Conservation (phyloP, 2,329 filamentous ascomycete genomes). For the Geosmithia putterillii region DNA sequence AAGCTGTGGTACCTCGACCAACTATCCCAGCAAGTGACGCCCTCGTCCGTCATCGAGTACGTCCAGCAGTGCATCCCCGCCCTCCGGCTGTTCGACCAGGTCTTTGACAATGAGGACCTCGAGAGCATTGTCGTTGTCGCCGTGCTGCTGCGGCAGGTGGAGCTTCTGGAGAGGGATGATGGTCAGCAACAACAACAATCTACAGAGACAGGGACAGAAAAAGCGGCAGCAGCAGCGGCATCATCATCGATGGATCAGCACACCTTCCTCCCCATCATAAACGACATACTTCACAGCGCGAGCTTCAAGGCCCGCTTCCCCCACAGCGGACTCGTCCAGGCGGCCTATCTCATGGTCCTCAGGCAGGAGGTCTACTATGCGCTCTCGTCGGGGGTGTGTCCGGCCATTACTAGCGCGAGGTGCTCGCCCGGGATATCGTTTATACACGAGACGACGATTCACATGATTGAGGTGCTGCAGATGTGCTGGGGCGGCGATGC, state of each 20-base stretch:
- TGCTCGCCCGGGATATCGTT: not conserved
- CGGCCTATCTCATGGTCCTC: constrained; percentile 27
- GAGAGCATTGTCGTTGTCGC: constrained; percentile 25
- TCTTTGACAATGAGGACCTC: constrained; percentile 22
- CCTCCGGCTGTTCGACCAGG: constrained; percentile 20
- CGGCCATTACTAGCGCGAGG: not conserved
- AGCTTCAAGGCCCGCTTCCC: constrained; percentile 20
- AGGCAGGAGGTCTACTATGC: constrained; percentile 24
- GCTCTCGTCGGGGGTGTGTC: not conserved
- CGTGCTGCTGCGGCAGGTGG: constrained; percentile 24
- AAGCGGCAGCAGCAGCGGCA: too few relatives aligned
- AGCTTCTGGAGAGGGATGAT: constrained; percentile 24
- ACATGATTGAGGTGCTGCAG: not conserved
- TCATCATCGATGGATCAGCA: constrained; percentile 9
- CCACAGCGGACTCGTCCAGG: constrained; percentile 21
- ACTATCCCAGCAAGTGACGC: constrained; percentile 5
- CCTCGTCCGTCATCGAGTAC: constrained; percentile 23
- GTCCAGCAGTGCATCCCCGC: constrained; percentile 25
- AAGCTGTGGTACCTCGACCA: constrained; percentile 12
- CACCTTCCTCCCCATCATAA: constrained; percentile 27
- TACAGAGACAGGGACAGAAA: not conserved
- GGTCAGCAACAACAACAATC: not conserved
- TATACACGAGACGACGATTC: constrained; percentile 1
- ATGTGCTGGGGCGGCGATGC: not conserved
- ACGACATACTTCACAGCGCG: constrained; percentile 22